Evolutionary conservation across 2,329 filamentous ascomycete genomes (phyloP).

Genomic region (Dichotomopilus funicola): DNA sequence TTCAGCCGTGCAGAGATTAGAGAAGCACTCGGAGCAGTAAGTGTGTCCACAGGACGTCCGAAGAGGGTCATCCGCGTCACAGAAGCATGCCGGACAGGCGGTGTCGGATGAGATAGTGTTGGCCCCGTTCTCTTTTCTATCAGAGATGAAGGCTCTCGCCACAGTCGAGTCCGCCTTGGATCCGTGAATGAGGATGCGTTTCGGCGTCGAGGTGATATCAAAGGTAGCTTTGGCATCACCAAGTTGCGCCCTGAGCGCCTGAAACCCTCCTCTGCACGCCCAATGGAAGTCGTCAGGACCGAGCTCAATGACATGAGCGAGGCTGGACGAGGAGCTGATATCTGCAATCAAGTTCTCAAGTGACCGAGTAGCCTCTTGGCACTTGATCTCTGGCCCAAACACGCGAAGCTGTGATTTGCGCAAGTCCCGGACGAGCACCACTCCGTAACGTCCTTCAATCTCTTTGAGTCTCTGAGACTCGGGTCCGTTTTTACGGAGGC

Average conservation of each 20-base stretch:
- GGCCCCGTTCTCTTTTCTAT: not conserved
- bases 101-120: conserved; percentile 5
- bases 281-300: conserved; percentile 24
- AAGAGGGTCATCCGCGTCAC: conserved; percentile 32
- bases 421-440: conserved; percentile 28
- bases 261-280: conserved; percentile 31
- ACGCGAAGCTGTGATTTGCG: conserved; percentile 27
- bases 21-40: conserved; percentile 39
- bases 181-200: conserved; percentile 29
- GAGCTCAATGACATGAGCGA: conserved; percentile 25
- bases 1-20: conserved; percentile 25
- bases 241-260: conserved; percentile 22
- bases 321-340: conserved; percentile 3
- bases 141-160: conserved; percentile 16
- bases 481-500: conserved; percentile 21
- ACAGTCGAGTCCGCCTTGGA: conserved; percentile 19
- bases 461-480: conserved; percentile 18
- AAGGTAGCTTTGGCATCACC: conserved; percentile 27
- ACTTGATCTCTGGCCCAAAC: conserved; percentile 23
- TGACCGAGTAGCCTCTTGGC: conserved; percentile 12
- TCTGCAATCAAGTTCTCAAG: conserved; percentile 11
- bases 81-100: conserved; percentile 33
- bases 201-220: conserved; percentile 28
- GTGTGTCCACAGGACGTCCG: conserved; percentile 33
- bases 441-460: conserved; percentile 19